Evolutionary conservation across 1,284 basidiomycete genomes (phyloP), one percentile per base, ranked within the genome.

Genomic region (Singerocomus inundabilis): DNA sequence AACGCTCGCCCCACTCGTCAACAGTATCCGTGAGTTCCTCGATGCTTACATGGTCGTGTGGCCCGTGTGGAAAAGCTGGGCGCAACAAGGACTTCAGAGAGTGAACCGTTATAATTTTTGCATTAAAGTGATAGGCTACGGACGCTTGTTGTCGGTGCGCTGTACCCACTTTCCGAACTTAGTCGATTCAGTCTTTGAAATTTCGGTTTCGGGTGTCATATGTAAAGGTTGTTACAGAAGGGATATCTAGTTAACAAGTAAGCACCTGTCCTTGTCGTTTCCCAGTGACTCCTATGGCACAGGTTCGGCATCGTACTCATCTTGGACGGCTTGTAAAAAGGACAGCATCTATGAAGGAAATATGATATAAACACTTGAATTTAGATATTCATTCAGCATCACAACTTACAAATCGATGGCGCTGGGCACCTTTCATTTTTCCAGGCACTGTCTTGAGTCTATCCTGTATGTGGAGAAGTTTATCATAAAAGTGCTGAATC

Each of bases 401-500:
- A 31, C 44, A 25, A 74, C 85, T 56, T 58, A 92, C 91, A 47
- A 85, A 71, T 56, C 79, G 69, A 65, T 94, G 91, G 53, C 91
- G 73, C 57, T 79, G 81, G 54, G 79, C 75, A n/a, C 89, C 92
- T 62, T 92, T 72, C 52, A 66, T 61, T 59, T 78, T 84, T 2
- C 88, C 92, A 3, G 75, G 74, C 4, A 73, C 76, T 0, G 92
- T 94, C 71, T 93, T 94, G 57, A 96, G 80, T 55, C 81, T 75
- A 39, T 82, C 81, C 39, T 75, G 76, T 45, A 95, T 87, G 51
- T 83, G 80, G 31, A 95, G 66, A 25, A 95, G 75, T 66, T 97
- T 97, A 58, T 93, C 91, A 57, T 93, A 73, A 61, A 97, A 97
- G 61, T 97, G 94, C 29, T 82, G 81, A 25, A 96, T 82, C 1